phyloP scores from a whole-genome alignment of 1,284 basidiomycete species.

The Apiotrichum domesticum region DNA sequence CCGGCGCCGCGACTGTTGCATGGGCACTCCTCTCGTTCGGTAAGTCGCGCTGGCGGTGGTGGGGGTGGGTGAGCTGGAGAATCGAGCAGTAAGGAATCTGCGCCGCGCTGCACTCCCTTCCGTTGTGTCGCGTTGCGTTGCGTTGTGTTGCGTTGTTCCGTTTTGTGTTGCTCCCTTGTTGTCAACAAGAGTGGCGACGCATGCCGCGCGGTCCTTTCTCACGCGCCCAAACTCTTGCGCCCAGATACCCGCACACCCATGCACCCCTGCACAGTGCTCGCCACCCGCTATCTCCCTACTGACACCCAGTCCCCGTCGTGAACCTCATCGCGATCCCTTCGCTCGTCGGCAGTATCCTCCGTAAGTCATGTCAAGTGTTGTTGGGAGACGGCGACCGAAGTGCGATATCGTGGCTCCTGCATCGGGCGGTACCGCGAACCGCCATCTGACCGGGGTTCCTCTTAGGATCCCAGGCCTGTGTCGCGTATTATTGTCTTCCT shows the following conservation, averaged over 20 bases:
- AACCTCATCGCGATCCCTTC: conserved; percentile 19
- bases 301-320: conserved; percentile 17
- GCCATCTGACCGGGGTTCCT: too few relatives aligned
- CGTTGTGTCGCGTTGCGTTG: too few relatives aligned
- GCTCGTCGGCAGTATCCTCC: conserved; percentile 13
- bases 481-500: too few relatives aligned
- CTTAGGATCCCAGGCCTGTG: too few relatives aligned
- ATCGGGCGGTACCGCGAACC: background rate
- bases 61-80: too few relatives aligned
- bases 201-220: background rate
- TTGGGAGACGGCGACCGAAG: too few relatives aligned
- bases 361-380: background rate
- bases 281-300: background rate
- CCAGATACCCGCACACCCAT: background rate
- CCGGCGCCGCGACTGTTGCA: conserved; percentile 6
- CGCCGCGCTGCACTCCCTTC: too few relatives aligned
- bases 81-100: too few relatives aligned
- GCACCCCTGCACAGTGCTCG: background rate
- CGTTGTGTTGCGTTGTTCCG: too few relatives aligned
- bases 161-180: too few relatives aligned
- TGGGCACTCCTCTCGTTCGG: conserved; percentile 13
- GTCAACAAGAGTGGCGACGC: background rate
- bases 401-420: background rate
- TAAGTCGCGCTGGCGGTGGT: background rate
- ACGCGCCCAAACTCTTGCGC: background rate